Base-by-base conservation (phyloP, 2,329 filamentous ascomycete genomes). In the Pyricularia sp. region DNA sequence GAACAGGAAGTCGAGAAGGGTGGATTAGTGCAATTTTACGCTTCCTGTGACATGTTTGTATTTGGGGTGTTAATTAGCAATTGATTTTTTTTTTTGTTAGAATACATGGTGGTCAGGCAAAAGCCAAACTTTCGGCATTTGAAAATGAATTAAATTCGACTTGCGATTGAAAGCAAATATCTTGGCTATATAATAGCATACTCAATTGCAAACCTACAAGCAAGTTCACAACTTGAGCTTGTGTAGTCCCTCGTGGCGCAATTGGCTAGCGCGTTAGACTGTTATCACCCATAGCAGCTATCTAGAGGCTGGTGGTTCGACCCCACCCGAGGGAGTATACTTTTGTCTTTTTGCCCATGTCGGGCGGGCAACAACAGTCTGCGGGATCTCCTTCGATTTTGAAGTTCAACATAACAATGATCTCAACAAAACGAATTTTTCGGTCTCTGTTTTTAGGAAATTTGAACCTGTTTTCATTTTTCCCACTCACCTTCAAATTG, bases 261-360 rank as follows among this genome's bases (percentile, higher is more conserved):
- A 72, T 81, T 82, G 81, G 81, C 79, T 83, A 83, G 81, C 80
- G 81, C 81, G 81, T 83, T 77, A 78, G 81, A 82, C 81, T 83
- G 81, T 83, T 82, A 82, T 44, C 28, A 24, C 6, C 4, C 22
- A 53, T 44, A 64, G 44, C 31, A 57, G 62, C 31, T 55, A 64
- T 64, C 63, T 40, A 57, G 63, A 64, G 63, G 63, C 59, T 64
- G 31, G 31, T 64, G 63, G 63, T 64, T 64, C 63, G 63, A 64
- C 55, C 63, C 63, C 63, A 64, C 31, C 31, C 55, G 62, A 55
- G 62, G 62, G 55, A 53, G 62, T 22, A 16, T 16, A 19, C 28
- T 59, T 57, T 28, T 44, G 30, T 4, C 9, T 26, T 40, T 44
- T 62, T 62, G 8, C 2, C 12, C 2, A 10, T 24, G 12, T 61